Base-by-base conservation (phyloP, 768 basidiomycete genomes). In the Lactarius pseudohatsudake region DNA sequence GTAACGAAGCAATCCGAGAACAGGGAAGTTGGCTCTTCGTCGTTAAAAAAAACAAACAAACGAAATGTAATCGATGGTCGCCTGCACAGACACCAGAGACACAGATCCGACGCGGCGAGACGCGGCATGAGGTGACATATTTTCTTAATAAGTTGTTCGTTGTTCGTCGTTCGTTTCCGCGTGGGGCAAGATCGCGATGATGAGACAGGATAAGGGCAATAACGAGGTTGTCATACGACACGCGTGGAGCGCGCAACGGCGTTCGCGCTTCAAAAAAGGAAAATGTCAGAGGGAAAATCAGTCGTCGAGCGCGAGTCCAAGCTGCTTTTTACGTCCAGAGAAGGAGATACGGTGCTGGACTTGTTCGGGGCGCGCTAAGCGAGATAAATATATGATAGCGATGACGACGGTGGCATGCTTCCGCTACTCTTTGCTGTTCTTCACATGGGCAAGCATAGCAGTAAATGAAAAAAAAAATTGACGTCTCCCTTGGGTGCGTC, bases 171-270 rank as follows among this genome's bases (percentile, higher is more conserved):
- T 53, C 22, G 50, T 26, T 53, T 53, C 50, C n/a, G 50, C 50
- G 50, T 53, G 50, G 50, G 26, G 50, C 15, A 53, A 53, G 50
- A 53, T 53, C 50, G 50, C 50, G 50, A 53, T 53, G 50, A 53
- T 50, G 11, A 22, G 50, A 26, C 50, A 15, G 22, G 50, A 50
- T 53, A 53, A 53, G 22, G 15, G 11, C 11, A 26, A 28, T 53
- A 26, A 53, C 26, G 26, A 10, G 36, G 22, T 53, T 26, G 22
- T 26, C 22, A 26, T 50, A 22, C 4, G 10, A 10, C 47, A 50
- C 22, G 11, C 11, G 10, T 22, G 47, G 22, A 28, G 26, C 50
- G 26, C 50, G 50, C 50, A 53, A 28, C 22, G 22, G 50, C 26
- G 50, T 53, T 53, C 22, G 50, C 13, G 22, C 26, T 26, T 53